Base-by-base conservation (phyloP, 2,329 filamentous ascomycete genomes). In the Colletotrichum sp. region DNA sequence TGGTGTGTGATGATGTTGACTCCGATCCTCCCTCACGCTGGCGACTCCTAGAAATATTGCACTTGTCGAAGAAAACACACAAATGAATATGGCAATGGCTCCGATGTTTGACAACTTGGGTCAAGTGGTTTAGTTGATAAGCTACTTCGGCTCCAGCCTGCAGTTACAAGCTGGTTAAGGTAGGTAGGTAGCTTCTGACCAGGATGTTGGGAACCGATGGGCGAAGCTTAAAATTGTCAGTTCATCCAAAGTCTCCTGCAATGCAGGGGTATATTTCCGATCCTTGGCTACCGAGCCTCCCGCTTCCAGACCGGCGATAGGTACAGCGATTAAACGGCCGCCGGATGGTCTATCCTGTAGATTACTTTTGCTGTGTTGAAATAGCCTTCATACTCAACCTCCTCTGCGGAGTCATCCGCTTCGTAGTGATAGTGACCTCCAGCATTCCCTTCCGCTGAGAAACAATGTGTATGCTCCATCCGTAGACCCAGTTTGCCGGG, bases 391-490 rank as follows among this genome's bases (percentile, higher is more conserved):
- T 88, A 88, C 71, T 88, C 86, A 12, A 88, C 81, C 2, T 84
- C 82, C 2, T 83, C 80, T 6, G 74, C 79, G 0, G 75, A 80
- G 7, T 80, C 78, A 8, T 82, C 80, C 2, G 84, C 65, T 79
- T 86, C 86, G 75, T 81, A 86, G 77, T 88, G 87, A 78, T 88
- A 88, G 79, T 89, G 87, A 0, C 87, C 87, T 5, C 87, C 87
- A 13, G 80, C 79, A 13, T 73, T 78, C 61, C 79, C 67, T 6
- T 81, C 82, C 2, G 77, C 63, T 4, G 85, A 84, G 69, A 87
- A 88, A 27, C 84, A 85, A 80, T 89, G 87, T 6, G 87, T 88
- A 77, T 89, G 87, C 77, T 89, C 88, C 79, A 88, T 85, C 32
- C 87, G 80, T 66, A 89, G 74, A 0, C 80, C 83, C 75, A 87